Percentiles rank a stretch among this genome's conserved stretches.
phyloP scores from a whole-genome alignment of 768 basidiomycete species.

The Phaeolepiota aurea region DNA sequence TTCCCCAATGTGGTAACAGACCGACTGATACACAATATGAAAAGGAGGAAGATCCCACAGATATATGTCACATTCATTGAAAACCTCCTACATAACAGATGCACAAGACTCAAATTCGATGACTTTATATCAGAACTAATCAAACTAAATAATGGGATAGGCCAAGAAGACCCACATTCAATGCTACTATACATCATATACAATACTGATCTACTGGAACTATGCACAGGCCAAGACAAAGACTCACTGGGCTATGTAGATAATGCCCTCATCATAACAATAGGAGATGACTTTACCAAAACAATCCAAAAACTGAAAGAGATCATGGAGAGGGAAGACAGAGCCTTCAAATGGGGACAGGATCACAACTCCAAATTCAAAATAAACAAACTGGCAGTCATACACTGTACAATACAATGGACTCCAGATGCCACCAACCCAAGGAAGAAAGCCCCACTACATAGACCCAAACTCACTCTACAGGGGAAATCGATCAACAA shows the following conservation, averaged over 20 bases:
- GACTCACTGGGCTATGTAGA: conserved; percentile 18
- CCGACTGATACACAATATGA: conserved; percentile 17
- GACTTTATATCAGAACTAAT: conserved; percentile 10
- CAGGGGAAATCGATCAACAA: conserved; percentile 12
- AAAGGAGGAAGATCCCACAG: conserved; percentile 12
- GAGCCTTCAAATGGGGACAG: conserved; percentile 16
- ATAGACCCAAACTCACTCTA: neutral
- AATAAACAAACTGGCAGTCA: conserved; percentile 13
- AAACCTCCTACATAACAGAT: neutral
- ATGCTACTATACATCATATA: conserved; percentile 18
- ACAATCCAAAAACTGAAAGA: conserved; percentile 8
- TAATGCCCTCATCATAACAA: conserved; percentile 6
- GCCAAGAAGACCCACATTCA: conserved; percentile 14
- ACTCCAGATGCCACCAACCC: conserved; percentile 15
- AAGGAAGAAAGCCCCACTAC: neutral
- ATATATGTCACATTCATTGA: conserved; percentile 11
- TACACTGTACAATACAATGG: conserved; percentile 5
- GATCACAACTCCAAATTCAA: conserved; percentile 15
- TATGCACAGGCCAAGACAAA: conserved; percentile 6
- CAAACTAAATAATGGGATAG: conserved; percentile 10
- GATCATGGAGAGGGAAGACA: conserved; percentile 10
- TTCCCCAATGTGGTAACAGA: conserved; percentile 21
- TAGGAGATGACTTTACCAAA: conserved; percentile 1
- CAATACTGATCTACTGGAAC: conserved; percentile 13
- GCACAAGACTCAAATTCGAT: conserved; percentile 5